Percentiles rank a stretch among this genome's conserved stretches.
These are phyloP conservation scores for Sesbania bispinosa DNA, from an alignment of 306 rosid species.

Conservation along the genomic window DNA sequence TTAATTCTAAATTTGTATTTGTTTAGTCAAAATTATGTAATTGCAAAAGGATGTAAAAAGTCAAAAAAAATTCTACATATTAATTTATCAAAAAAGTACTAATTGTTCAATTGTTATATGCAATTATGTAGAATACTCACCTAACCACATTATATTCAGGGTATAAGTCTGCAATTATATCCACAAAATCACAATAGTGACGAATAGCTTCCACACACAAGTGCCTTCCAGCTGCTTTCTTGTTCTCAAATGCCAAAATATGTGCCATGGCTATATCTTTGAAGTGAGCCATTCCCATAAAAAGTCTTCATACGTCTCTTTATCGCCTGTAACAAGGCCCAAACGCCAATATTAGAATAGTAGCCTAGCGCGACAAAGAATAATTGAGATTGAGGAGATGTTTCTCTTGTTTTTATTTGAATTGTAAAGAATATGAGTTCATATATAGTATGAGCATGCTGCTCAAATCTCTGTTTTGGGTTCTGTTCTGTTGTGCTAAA, in stretches of 20 bases:
- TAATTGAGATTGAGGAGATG: not conserved
- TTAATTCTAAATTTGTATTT: no score
- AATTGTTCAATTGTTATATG: not conserved
- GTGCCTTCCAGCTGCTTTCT: slow-evolving; percentile 72
- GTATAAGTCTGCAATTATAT: slow-evolving; percentile 65
- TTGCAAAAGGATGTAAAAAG: no score
- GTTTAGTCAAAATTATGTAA: no score
- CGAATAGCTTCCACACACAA: slow-evolving; percentile 74
- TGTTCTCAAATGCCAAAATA: slow-evolving; percentile 74
- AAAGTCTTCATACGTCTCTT: slow-evolving; percentile 62
- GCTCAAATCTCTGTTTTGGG: not conserved
- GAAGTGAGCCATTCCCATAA: slow-evolving; percentile 79
- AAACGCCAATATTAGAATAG: not conserved
- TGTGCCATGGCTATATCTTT: slow-evolving; percentile 87
- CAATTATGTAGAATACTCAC: slow-evolving; percentile 31
- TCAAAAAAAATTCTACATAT: no score
- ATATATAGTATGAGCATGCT: not conserved
- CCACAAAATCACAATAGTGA: slow-evolving; percentile 68
- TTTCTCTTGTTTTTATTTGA: not conserved
- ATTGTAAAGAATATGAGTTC: not conserved
- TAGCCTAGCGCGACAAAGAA: not conserved
- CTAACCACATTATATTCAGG: slow-evolving; percentile 63
- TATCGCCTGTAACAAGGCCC: slow-evolving; percentile 45
- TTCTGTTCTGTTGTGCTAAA: not conserved
- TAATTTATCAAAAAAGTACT: not conserved